These are phyloP conservation scores for Crotalaria pallida DNA, from an alignment of 306 rosid species.

Conservation along the genomic window DNA sequence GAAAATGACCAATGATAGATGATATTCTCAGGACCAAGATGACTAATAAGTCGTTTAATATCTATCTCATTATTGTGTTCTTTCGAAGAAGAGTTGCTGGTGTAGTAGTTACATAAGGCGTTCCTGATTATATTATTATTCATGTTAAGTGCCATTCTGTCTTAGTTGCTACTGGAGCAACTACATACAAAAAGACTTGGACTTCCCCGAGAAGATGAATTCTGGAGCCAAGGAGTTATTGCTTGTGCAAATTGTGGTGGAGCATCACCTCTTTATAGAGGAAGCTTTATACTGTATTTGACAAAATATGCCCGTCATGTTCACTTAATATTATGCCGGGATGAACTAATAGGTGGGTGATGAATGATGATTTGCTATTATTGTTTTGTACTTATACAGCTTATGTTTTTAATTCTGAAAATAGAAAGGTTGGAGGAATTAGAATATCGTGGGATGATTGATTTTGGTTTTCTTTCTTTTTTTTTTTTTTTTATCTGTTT, in stretches of 20 bases:
- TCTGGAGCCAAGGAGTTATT: slow-evolving; percentile 98
- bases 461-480: too few relatives aligned
- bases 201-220: slow-evolving; percentile 91
- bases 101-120: slow-evolving; percentile 6
- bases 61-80: slow-evolving; percentile 3
- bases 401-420: too few relatives aligned
- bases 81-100: slow-evolving; percentile 9
- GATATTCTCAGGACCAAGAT: too few relatives aligned
- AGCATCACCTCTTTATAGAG: slow-evolving; percentile 88
- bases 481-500: too few relatives aligned
- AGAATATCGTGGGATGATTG: too few relatives aligned
- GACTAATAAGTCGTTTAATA: not conserved
- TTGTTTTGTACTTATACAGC: too few relatives aligned
- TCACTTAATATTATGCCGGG: slow-evolving; percentile 82
- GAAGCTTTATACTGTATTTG: slow-evolving; percentile 84
- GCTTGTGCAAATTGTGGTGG: slow-evolving; percentile 99
- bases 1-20: too few relatives aligned
- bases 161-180: slow-evolving; percentile 87
- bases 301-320: slow-evolving; percentile 92
- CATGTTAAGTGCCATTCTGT: slow-evolving; percentile 80
- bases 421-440: too few relatives aligned
- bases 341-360: slow-evolving; percentile 42
- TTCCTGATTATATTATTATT: slow-evolving; percentile 24
- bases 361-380: too few relatives aligned
- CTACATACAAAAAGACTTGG: slow-evolving; percentile 81